Base-by-base conservation (phyloP, 129 eudicot genomes). In the Pulicaria dysenterica region DNA sequence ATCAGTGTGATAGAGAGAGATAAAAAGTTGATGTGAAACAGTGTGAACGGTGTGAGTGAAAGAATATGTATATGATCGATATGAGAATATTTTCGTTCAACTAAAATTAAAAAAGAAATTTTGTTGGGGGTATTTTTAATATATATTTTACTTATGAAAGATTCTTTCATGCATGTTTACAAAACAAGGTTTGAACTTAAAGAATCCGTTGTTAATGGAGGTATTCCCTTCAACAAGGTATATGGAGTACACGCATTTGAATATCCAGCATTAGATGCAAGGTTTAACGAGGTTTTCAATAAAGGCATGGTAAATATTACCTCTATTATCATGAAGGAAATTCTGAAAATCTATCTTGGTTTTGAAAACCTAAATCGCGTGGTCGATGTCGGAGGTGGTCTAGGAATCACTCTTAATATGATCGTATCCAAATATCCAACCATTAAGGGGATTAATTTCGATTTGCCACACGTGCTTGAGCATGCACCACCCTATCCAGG, bases 301-400 rank as follows among this genome's bases (percentile, higher is more conserved):
- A 76, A 71, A 39, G 75, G 61, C 42, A 81, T 81, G 85, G 34
- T 67, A 6, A 54, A 76, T 46, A 64, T 55, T 44, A 76, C 78
- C 1, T 64, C 71, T 5, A 81, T 65, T 1, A 66, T 73, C 2
- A 71, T 81, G 24, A 70, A 76, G 3, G 63, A 72, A 70, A 47
- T 81, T 54, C 71, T 81, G 12, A 50, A 39, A 44, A 47, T 19
- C 49, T 81, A 81, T 19, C 34, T 43, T n/a, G 82, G 85, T 62
- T 82, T 82, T 40, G 66, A 77, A 40, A 47, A 66, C 46, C 56
- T 77, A 2, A 60, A 77, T 24, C 39, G 7, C 3, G 14, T 82
- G 24, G 79, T 82, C 0, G 85, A 82, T 72, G 80, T 82, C 1
- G 85, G 85, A 31, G 85, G 85, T 34, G 82, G 82, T 40, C 62